Evolutionary conservation across 1,139 yeast species (phyloP).

Genomic region (Casaregolazyma suthepensis): DNA sequence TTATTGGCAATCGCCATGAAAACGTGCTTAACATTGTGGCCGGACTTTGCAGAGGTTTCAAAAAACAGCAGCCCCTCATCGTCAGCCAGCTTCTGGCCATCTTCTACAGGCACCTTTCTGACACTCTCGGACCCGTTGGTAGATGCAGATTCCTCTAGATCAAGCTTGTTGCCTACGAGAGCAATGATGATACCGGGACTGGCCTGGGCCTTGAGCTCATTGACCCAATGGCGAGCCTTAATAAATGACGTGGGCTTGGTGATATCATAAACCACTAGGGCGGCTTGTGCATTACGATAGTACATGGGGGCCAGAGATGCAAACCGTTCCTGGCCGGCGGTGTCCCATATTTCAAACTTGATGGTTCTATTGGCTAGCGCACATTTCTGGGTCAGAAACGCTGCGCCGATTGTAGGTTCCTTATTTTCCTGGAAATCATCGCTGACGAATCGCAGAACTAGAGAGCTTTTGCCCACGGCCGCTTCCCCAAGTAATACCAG

Average conservation of each 20-base stretch:
- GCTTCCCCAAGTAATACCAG: slow-evolving; percentile 92
- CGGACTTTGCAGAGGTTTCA: slow-evolving; percentile 93
- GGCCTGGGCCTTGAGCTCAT: slow-evolving; percentile 93
- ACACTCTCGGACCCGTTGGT: slow-evolving; percentile 38
- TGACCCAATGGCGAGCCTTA: slow-evolving; percentile 99
- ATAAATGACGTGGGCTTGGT: slow-evolving; percentile 97
- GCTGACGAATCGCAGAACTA: slow-evolving; percentile 86
- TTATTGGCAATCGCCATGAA: slow-evolving; percentile 85
- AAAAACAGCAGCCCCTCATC: slow-evolving; percentile 86
- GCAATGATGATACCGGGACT: slow-evolving; percentile 87
- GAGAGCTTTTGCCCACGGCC: slow-evolving; percentile 93
- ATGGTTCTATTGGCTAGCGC: slow-evolving; percentile 84
- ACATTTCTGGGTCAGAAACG: slow-evolving; percentile 91
- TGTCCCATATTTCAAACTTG: slow-evolving; percentile 97
- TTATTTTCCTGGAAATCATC: slow-evolving; percentile 96
- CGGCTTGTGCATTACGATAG: slow-evolving; percentile 98
- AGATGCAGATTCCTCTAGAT: slow-evolving; percentile 39
- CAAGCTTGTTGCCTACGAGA: slow-evolving; percentile 87
- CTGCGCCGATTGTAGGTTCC: slow-evolving; percentile 98
- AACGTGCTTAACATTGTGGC: slow-evolving; percentile 87
- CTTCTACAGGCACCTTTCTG: slow-evolving; percentile 81
- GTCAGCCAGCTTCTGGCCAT: slow-evolving; percentile 72
- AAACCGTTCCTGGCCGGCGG: slow-evolving; percentile 97
- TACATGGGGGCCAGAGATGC: slow-evolving; percentile 97
- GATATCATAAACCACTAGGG: slow-evolving; percentile 90